A percentile compares a stretch with the other conserved stretches of the same genome.
Evolutionary conservation across 2,329 filamentous ascomycete species (phyloP).

Genomic region (Rhynchosporium graminicola): DNA sequence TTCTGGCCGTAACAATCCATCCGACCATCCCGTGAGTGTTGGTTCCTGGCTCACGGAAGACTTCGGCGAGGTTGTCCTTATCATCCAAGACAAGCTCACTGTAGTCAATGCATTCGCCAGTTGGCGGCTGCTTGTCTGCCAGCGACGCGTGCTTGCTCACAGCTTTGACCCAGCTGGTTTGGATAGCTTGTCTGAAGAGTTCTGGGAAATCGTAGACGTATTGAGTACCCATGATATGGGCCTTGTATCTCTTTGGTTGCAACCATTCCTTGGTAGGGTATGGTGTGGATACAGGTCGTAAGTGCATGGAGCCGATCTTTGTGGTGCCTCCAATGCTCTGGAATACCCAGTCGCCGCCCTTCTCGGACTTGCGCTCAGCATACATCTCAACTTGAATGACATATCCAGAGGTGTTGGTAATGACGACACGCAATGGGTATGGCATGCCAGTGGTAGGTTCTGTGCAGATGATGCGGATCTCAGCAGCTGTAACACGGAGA

Average conservation of each 20-base stretch:
- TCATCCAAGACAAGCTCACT: constrained; percentile 95
- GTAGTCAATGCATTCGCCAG: constrained; percentile 91
- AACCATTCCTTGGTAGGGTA: constrained; percentile 99
- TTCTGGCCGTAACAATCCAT: constrained; percentile 93
- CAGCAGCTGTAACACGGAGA: constrained; percentile 92
- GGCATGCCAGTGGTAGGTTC: constrained; percentile 81
- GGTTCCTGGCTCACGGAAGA: constrained; percentile 90
- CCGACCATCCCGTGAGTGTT: constrained; percentile 98
- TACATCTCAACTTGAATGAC: constrained; percentile 98
- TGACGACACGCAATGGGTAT: constrained; percentile 91
- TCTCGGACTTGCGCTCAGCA: constrained; percentile 95
- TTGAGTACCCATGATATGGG: constrained; percentile 97
- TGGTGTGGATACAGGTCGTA: constrained; percentile 85
- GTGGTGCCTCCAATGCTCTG: constrained; percentile 94
- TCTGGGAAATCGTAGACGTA: constrained; percentile 99
- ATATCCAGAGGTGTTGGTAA: constrained; percentile 97
- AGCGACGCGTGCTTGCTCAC: constrained; percentile 73
- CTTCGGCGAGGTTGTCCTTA: constrained; percentile 85
- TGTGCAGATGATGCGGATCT: constrained; percentile 98
- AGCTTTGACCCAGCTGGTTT: constrained; percentile 86
- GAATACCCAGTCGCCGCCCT: constrained; percentile 93
- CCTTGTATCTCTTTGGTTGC: constrained; percentile 99
- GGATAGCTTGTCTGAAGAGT: constrained; percentile 95
- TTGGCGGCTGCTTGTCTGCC: constrained; percentile 76
- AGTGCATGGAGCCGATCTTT: constrained; percentile 93